Evolutionary conservation across 83 land plant genomes (phyloP).

Genomic region (Thuja plicata): DNA sequence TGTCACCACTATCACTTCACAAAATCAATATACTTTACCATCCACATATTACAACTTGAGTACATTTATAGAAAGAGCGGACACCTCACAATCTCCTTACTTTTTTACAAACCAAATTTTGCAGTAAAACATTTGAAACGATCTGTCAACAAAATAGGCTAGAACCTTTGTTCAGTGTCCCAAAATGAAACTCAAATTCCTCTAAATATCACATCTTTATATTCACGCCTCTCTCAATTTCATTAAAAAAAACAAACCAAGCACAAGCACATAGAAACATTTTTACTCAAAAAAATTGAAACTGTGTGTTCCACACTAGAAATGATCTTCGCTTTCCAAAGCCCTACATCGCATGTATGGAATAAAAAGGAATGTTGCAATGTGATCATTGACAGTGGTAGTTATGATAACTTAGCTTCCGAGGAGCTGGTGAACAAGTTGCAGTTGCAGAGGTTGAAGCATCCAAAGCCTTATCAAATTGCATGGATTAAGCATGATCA

Average conservation of each 20-base stretch:
- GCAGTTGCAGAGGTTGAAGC: too few species aligned
- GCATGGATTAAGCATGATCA: too few species aligned
- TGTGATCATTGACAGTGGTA: too few species aligned
- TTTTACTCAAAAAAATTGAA: neutral
- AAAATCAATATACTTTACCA: neutral
- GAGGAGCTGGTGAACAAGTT: too few species aligned
- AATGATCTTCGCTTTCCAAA: too few species aligned
- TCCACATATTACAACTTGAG: neutral
- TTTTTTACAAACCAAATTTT: neutral
- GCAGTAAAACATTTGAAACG: neutral
- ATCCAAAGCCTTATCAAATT: too few species aligned
- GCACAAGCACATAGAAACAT: neutral
- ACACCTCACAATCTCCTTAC: neutral
- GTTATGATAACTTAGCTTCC: too few species aligned
- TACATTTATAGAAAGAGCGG: neutral
- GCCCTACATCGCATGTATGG: neutral
- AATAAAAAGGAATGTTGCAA: too few species aligned
- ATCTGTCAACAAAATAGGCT: neutral
- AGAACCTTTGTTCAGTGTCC: neutral
- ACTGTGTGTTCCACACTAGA: too few species aligned
- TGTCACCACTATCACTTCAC: constrained; percentile 31
- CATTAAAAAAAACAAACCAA: neutral
- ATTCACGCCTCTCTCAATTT: neutral
- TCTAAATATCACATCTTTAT: neutral
- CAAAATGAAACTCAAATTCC: neutral